A percentile compares a stretch with the other conserved stretches of the same genome.
Evolutionary conservation across 179 eudicot genomes (phyloP).

Genomic region (Camellia oleifera): DNA sequence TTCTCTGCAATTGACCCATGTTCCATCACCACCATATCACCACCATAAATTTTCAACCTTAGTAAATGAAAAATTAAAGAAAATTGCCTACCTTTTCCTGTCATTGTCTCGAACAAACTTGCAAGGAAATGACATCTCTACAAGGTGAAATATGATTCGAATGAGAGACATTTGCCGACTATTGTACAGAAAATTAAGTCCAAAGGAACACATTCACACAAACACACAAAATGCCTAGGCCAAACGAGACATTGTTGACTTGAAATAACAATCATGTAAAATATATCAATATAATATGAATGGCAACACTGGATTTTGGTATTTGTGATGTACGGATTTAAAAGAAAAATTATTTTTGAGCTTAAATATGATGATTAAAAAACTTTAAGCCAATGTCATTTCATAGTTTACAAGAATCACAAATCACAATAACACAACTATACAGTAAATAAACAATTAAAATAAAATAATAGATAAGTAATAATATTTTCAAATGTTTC

Average conservation of each 20-base stretch:
- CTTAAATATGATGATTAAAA: not conserved
- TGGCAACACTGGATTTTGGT: not conserved
- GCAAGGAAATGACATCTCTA: not conserved
- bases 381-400: not conserved
- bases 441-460: not conserved
- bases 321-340: not conserved
- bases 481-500: not conserved
- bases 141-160: not conserved
- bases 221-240: not conserved
- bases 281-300: not conserved
- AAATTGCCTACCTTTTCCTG: too few relatives aligned
- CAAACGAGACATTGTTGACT: too few relatives aligned
- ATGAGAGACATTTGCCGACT: not conserved
- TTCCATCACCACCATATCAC: too few relatives aligned
- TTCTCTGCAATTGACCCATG: too few relatives aligned
- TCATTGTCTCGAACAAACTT: too few relatives aligned
- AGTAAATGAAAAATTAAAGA: too few relatives aligned
- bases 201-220: not conserved
- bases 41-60: too few relatives aligned
- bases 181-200: not conserved
- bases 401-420: not conserved
- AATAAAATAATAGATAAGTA: not conserved
- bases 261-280: not conserved
- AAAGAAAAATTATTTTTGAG: not conserved
- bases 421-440: not conserved